phyloP scores from a whole-genome alignment of 768 basidiomycete species.

The Rhodosporidiobolus odoratus region DNA sequence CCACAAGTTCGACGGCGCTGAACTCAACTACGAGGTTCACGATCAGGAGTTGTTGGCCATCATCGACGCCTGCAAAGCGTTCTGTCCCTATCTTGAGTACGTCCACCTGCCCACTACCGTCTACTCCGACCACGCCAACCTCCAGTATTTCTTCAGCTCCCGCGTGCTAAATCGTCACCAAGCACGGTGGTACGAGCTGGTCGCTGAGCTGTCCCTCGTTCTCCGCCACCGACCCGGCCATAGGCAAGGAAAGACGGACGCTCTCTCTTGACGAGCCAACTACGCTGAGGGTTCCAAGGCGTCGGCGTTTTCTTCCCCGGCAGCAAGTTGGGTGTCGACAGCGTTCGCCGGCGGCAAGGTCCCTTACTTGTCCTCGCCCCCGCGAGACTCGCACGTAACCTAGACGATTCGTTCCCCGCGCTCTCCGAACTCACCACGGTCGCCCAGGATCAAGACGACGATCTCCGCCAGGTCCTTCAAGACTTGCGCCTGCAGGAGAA shows the following conservation, averaged over 20 bases:
- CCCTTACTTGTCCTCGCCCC: background rate
- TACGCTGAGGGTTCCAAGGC: conserved; percentile 1
- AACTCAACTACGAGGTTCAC: conserved; percentile 55
- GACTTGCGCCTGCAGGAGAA: background rate
- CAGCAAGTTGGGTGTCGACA: too few relatives aligned
- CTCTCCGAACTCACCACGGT: background rate
- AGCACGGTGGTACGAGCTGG: conserved; percentile 49
- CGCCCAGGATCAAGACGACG: background rate
- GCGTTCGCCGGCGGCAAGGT: too few relatives aligned
- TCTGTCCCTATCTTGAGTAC: conserved; percentile 46
- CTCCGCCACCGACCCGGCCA: conserved; percentile 43
- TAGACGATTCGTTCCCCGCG: background rate
- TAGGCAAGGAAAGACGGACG: conserved; percentile 11
- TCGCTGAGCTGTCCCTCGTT: conserved; percentile 48
- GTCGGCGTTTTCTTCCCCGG: background rate
- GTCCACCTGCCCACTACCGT: conserved; percentile 42
- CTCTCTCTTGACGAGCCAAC: conserved; percentile 23
- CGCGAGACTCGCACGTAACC: background rate
- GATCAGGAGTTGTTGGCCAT: conserved; percentile 56
- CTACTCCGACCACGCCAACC: conserved; percentile 40
- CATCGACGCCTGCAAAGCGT: conserved; percentile 46
- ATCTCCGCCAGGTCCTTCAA: background rate
- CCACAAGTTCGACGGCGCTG: conserved; percentile 39
- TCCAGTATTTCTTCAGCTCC: conserved; percentile 46
- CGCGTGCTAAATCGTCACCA: conserved; percentile 51